Percentiles rank a stretch among this genome's conserved stretches.
Evolutionary conservation across 345 rosid genomes (phyloP).

Genomic region (Moricandia moricandioides): DNA sequence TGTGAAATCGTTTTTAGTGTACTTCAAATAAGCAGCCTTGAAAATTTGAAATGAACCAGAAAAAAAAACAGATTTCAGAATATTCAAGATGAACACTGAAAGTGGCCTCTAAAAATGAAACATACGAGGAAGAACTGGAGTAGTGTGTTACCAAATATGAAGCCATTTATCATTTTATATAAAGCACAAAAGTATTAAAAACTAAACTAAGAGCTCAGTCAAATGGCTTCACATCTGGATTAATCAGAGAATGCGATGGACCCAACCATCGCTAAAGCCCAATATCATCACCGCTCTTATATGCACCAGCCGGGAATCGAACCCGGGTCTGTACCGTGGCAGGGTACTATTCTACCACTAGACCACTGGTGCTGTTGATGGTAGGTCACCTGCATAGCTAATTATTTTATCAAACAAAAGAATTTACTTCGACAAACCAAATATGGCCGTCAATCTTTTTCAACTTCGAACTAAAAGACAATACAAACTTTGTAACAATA

Average conservation of each 20-base stretch:
- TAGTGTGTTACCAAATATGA: conserved; percentile 62
- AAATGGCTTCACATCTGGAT: background rate
- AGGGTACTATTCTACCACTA: conserved; percentile 62
- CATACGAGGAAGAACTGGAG: background rate
- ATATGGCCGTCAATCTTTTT: background rate
- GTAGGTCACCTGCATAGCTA: background rate
- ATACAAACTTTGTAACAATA: background rate
- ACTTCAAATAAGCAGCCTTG: background rate
- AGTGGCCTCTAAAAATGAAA: background rate
- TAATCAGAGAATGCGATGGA: background rate
- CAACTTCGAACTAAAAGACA: background rate
- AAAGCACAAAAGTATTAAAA: background rate
- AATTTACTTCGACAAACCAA: background rate
- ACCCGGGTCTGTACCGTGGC: conserved; percentile 78
- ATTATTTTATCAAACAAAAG: background rate
- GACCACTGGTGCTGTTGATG: conserved; percentile 42
- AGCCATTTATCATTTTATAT: conserved; percentile 38
- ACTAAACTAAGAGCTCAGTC: background rate
- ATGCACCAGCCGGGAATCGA: conserved; percentile 75
- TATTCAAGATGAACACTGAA: background rate
- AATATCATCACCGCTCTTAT: background rate
- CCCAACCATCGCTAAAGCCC: background rate
- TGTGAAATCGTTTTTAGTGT: background rate
- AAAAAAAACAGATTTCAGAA: background rate
- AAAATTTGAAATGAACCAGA: background rate